Evolutionary conservation across 441 rosid genomes (phyloP), one percentile per base, ranked within the genome.

Genomic region (Metrosideros polymorpha): DNA sequence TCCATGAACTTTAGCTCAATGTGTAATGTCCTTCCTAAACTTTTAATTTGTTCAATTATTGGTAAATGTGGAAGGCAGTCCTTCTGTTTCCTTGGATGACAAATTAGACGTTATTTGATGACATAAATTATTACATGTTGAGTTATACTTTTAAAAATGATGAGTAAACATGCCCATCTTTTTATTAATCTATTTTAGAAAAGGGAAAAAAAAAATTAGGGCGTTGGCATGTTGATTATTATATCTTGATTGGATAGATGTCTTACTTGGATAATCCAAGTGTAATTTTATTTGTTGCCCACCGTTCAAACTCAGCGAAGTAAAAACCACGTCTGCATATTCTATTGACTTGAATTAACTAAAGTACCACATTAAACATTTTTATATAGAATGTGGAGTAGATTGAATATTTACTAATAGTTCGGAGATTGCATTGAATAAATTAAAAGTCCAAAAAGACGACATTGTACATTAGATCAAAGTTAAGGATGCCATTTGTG

Each of bases 1-100:
- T 54, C 2, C 0, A 54, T 54, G n/a, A 54, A 54, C 10, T 61
- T 52, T 17, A 30, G 6, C 24, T 8, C 6, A 30, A 17, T 4
- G 3, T 61, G 1, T 1, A 61, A 8, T 61, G 7, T 30, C 12
- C 3, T 61, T 5, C 3, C 1, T 15, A 6, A 59, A 59, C 0
- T 30, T 63, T 18, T 63, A 32, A 30, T 30, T 63, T 32, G 22
- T 63, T 63, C 3, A 32, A 63, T 32, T n/a, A n/a, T 3, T 30
- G 12, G 3, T 63, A 32, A 32, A 32, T 32, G 18, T 32, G 10
- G 22, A 32, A 35, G 4, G 5, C 19, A 66, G 1, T 19, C 43
- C 43, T 8, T 8, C 7, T 2, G 1, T 63, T 32, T 63, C 43
- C 43, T 32, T 0, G 7, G 5, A 32, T 3, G 10, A 32, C 13